A percentile compares a stretch with the other conserved stretches of the same genome.
Conservation (phyloP, 352 stramenopile genomes). For the Phytophthora chlamydospora region DNA sequence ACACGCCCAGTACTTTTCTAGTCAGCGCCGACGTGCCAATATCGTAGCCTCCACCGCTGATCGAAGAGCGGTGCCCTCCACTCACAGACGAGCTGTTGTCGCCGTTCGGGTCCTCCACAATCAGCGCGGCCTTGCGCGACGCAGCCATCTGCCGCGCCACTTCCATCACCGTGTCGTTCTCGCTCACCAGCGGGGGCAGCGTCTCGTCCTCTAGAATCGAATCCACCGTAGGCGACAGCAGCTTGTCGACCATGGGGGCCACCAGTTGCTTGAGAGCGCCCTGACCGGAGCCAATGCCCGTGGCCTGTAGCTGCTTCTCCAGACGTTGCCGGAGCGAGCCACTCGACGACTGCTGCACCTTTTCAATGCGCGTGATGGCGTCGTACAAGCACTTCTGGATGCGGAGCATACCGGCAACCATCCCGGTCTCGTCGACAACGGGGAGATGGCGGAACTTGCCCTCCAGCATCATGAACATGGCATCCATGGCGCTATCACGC, state of each 20-base stretch:
- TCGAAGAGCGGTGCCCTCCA: conserved; percentile 41
- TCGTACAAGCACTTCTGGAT: conserved; percentile 99
- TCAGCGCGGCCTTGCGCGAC: conserved; percentile 78
- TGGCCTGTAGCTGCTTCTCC: conserved; percentile 78
- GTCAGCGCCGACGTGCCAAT: conserved; percentile 48
- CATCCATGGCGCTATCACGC: conserved; percentile 89
- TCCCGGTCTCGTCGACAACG: conserved; percentile 90
- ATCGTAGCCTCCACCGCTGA: conserved; percentile 45
- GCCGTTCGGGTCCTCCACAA: conserved; percentile 73
- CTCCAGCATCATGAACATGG: conserved; percentile 92
- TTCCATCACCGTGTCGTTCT: conserved; percentile 84
- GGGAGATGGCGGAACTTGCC: conserved; percentile 97
- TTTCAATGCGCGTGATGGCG: conserved; percentile 97
- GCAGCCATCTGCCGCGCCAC: conserved; percentile 87
- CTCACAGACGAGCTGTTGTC: conserved; percentile 45
- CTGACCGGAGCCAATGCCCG: conserved; percentile 64
- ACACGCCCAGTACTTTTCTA: conserved; percentile 93
- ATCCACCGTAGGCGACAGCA: conserved; percentile 85
- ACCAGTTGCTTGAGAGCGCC: conserved; percentile 76
- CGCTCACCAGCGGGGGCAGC: conserved; percentile 76
- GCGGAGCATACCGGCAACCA: conserved; percentile 96
- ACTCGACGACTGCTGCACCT: conserved; percentile 79
- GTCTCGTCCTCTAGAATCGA: conserved; percentile 81
- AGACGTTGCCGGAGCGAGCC: conserved; percentile 73
- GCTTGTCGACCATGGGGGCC: conserved; percentile 85